Conservation (phyloP, 768 basidiomycete genomes). For the Leccinum ochraceum region DNA sequence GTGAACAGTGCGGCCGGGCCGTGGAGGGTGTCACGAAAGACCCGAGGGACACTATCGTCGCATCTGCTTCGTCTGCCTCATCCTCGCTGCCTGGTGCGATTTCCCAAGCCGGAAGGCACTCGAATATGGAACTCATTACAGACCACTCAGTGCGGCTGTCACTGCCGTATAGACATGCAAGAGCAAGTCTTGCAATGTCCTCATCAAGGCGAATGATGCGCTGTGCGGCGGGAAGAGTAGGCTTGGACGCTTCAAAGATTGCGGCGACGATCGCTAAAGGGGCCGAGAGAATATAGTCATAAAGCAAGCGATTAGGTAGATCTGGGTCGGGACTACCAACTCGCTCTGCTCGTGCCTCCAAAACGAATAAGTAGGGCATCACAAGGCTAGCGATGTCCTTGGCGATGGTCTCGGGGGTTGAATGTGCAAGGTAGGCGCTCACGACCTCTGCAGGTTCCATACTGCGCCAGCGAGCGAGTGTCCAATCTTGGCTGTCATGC, state of each 20-base stretch:
- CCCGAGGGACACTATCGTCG: constrained; percentile 79
- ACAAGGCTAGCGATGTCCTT: constrained; percentile 75
- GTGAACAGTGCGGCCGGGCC: constrained; percentile 50
- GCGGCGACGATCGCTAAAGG: constrained; percentile 69
- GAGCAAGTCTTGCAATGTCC: constrained; percentile 81
- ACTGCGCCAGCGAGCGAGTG: constrained; percentile 67
- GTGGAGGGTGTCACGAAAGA: constrained; percentile 78
- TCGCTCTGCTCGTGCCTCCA: constrained; percentile 87
- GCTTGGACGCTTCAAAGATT: constrained; percentile 90
- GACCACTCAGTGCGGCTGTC: constrained; percentile 71
- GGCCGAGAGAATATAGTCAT: constrained; percentile 70
- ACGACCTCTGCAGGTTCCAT: constrained; percentile 69
- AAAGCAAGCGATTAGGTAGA: constrained; percentile 63
- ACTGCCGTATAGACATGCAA: constrained; percentile 87
- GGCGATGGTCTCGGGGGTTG: constrained; percentile 64
- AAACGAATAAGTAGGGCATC: constrained; percentile 89
- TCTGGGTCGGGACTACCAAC: constrained; percentile 66
- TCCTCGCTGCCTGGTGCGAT: constrained; percentile 53
- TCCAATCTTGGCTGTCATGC: constrained; percentile 64
- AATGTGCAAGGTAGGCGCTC: constrained; percentile 71
- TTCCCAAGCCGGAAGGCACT: constrained; percentile 94
- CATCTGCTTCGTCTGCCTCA: constrained; percentile 76
- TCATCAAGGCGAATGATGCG: constrained; percentile 81
- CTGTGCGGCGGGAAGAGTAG: constrained; percentile 68
- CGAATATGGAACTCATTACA: constrained; percentile 90